A percentile compares a stretch with the other conserved stretches of the same genome.
Conservation (phyloP, 164 flowering plant genomes). For the Piper longum region DNA sequence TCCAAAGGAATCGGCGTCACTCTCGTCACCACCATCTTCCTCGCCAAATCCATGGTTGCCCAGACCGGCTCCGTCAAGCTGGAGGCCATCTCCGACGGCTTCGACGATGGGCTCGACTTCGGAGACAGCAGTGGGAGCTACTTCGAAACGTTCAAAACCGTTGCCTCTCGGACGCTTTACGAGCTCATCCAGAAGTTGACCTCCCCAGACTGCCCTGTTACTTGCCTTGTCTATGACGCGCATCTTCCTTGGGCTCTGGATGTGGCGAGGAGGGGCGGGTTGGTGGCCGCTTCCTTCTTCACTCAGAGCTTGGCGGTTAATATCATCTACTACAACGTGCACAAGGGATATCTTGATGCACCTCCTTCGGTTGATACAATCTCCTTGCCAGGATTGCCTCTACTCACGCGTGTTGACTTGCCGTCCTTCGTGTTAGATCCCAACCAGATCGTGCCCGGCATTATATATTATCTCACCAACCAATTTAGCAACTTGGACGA, state of each 20-base stretch:
- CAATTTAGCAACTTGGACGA: conserved; percentile 15
- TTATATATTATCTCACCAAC: neutral
- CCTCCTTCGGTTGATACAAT: conserved; percentile 5
- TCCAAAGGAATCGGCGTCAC: conserved; percentile 1
- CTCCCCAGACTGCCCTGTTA: conserved; percentile 2
- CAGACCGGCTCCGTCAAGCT: neutral
- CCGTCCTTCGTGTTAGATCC: conserved; percentile 19
- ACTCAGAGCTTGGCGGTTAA: conserved; percentile 30
- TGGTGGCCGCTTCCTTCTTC: conserved; percentile 27
- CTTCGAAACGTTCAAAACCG: neutral
- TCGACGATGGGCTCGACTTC: neutral
- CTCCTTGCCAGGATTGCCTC: conserved; percentile 20
- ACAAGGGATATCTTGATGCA: conserved; percentile 5
- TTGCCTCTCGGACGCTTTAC: neutral
- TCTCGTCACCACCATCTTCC: conserved; percentile 3
- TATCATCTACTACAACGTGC: conserved; percentile 15
- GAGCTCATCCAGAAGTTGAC: conserved; percentile 1
- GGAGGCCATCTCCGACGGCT: conserved; percentile 5
- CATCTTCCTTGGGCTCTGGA: conserved; percentile 7
- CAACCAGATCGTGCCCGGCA: conserved; percentile 3
- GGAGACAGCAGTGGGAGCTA: conserved; percentile 5
- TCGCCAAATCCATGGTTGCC: neutral
- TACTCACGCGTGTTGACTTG: conserved; percentile 15
- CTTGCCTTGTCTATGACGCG: conserved; percentile 9
- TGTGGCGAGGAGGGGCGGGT: conserved; percentile 1